A percentile compares a stretch with the other conserved stretches of the same genome.
Evolutionary conservation across 2,329 filamentous ascomycete species (phyloP).

Genomic region (Aspergillus flavus): DNA sequence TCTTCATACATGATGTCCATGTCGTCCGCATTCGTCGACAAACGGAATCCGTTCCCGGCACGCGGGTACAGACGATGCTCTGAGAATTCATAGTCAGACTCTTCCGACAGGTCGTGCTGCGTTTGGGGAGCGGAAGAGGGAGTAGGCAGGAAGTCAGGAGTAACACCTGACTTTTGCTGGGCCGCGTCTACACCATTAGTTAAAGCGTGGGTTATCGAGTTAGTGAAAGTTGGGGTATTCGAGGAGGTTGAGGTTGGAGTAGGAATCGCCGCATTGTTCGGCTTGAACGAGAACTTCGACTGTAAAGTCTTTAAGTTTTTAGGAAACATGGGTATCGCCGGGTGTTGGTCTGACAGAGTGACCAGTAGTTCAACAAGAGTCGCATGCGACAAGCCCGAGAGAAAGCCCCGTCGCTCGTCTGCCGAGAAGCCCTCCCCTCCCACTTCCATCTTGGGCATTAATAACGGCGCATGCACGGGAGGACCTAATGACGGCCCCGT

Average conservation of each 20-base stretch:
- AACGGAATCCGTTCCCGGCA: slow-evolving; percentile 62
- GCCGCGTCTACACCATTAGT: background rate
- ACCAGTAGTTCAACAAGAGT: slow-evolving; percentile 68
- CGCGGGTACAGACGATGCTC: slow-evolving; percentile 65
- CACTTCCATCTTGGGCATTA: slow-evolving; percentile 25
- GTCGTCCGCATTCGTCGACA: slow-evolving; percentile 61
- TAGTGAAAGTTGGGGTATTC: slow-evolving; percentile 9
- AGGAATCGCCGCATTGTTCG: slow-evolving; percentile 11
- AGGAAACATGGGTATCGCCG: slow-evolving; percentile 68
- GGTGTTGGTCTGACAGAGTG: slow-evolving; percentile 62
- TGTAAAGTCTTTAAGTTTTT: slow-evolving; percentile 32
- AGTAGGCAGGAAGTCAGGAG: slow-evolving; percentile 2
- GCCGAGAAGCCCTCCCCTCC: slow-evolving; percentile 32
- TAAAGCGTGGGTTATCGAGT: background rate
- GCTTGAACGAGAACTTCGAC: slow-evolving; percentile 23
- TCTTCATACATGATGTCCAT: slow-evolving; percentile 65
- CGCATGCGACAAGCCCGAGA: slow-evolving; percentile 62
- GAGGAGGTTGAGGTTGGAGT: slow-evolving; percentile 5
- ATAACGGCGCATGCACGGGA: slow-evolving; percentile 17
- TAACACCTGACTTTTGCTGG: background rate
- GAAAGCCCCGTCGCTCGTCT: slow-evolving; percentile 63
- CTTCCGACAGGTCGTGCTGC: slow-evolving; percentile 36
- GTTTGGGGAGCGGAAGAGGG: slow-evolving; percentile 14
- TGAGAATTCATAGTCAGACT: slow-evolving; percentile 48
- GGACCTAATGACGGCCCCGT: slow-evolving; percentile 8